phyloP scores from a whole-genome alignment of 345 rosid species.

The Salix dunnii region DNA sequence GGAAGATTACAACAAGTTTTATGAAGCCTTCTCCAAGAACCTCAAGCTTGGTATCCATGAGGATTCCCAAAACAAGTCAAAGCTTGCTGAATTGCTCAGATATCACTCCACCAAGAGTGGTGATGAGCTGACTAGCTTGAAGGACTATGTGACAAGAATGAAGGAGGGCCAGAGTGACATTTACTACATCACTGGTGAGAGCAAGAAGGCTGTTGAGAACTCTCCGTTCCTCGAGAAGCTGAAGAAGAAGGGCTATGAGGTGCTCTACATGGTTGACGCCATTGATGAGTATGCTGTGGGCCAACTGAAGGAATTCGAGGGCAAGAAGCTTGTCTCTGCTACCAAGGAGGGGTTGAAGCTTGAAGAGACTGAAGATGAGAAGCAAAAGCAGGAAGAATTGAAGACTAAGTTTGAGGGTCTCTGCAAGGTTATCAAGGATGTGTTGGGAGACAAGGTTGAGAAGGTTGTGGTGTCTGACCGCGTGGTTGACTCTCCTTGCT shows the following conservation, averaged over 20 bases:
- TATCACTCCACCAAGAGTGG: conserved; percentile 96
- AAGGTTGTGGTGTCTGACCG: conserved; percentile 84
- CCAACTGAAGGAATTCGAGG: conserved; percentile 85
- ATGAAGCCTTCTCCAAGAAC: conserved; percentile 85
- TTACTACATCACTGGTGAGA: conserved; percentile 85
- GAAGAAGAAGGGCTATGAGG: conserved; percentile 84
- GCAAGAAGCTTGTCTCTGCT: conserved; percentile 80
- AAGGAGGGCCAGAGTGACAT: conserved; percentile 84
- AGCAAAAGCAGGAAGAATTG: conserved; percentile 55
- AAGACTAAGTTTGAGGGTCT: conserved; percentile 76
- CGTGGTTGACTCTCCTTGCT: conserved; percentile 84
- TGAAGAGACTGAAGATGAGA: conserved; percentile 76
- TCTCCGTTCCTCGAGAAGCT: conserved; percentile 93
- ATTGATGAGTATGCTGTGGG: conserved; percentile 84
- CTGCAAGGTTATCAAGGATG: conserved; percentile 86
- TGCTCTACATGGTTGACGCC: conserved; percentile 80
- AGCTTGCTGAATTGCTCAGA: conserved; percentile 76
- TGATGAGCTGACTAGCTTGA: conserved; percentile 78
- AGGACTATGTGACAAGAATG: conserved; percentile 93
- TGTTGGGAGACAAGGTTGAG: conserved; percentile 71
- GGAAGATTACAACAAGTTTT: conserved; percentile 90
- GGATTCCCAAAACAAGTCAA: conserved; percentile 71
- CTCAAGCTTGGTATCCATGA: conserved; percentile 86
- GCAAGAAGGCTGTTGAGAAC: conserved; percentile 91
- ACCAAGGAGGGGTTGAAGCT: conserved; percentile 85